Percentiles rank a stretch among this genome's conserved stretches.
phyloP scores from a whole-genome alignment of 345 rosid species.

The Eucalyptus cloeziana region DNA sequence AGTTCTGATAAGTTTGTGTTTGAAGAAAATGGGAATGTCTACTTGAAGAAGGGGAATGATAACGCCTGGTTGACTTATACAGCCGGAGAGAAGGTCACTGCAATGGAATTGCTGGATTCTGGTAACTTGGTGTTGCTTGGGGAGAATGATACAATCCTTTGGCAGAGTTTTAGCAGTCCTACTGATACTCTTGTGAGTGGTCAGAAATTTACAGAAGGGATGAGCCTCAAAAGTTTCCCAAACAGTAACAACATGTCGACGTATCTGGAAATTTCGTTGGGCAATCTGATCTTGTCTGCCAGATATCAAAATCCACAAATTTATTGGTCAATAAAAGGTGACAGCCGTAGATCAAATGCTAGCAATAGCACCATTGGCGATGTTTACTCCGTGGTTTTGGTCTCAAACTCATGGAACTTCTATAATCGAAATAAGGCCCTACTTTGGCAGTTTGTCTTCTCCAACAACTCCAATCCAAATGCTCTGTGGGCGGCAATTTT shows the following conservation, averaged over 20 bases:
- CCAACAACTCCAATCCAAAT: slow-evolving; percentile 7
- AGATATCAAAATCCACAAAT: slow-evolving; percentile 22
- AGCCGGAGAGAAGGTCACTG: slow-evolving; percentile 6
- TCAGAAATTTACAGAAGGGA: slow-evolving; percentile 20
- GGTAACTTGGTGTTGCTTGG: slow-evolving; percentile 44
- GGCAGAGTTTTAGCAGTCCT: slow-evolving; percentile 45
- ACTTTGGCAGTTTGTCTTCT: slow-evolving; percentile 28
- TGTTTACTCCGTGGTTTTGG: slow-evolving; percentile 17
- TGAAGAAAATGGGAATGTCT: slow-evolving; percentile 18
- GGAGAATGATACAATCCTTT: slow-evolving; percentile 1
- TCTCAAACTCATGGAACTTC: slow-evolving; percentile 35
- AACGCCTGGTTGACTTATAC: slow-evolving; percentile 22
- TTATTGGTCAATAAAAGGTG: slow-evolving; percentile 28
- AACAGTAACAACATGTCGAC: not conserved
- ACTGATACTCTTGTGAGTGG: slow-evolving; percentile 25
- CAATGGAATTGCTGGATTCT: slow-evolving; percentile 27
- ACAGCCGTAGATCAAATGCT: slow-evolving; percentile 4
- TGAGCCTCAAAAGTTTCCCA: slow-evolving; percentile 21
- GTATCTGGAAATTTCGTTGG: slow-evolving; percentile 11
- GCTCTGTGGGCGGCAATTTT: slow-evolving; percentile 25
- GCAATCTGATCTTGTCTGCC: slow-evolving; percentile 22
- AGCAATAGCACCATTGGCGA: slow-evolving; percentile 1
- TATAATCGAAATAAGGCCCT: slow-evolving; percentile 15
- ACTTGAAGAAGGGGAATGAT: slow-evolving; percentile 5
- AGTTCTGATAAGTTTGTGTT: slow-evolving; percentile 28